A percentile compares a stretch with the other conserved stretches of the same genome.
Conservation (phyloP, 805 yeast genomes). For the Sugiyamaella smithiae region DNA sequence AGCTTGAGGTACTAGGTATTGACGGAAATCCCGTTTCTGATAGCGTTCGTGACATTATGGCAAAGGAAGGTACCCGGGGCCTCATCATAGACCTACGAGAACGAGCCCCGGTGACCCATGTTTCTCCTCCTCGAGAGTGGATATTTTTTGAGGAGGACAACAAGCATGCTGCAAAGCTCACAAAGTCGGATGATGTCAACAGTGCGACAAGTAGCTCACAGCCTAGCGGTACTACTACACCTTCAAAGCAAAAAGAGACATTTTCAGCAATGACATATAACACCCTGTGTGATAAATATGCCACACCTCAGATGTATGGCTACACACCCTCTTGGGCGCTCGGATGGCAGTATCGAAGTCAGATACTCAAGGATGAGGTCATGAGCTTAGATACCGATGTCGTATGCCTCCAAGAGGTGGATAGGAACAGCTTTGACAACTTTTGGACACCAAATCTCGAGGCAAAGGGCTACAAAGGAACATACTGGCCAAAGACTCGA, state of each 20-base stretch:
- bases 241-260: neutral
- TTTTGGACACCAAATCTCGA: slow-evolving; percentile 77
- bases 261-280: slow-evolving; percentile 86
- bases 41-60: slow-evolving; percentile 59
- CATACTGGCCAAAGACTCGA: slow-evolving; percentile 84
- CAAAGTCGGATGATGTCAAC: neutral
- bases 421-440: slow-evolving; percentile 78
- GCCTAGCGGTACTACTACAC: neutral
- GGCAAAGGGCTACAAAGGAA: slow-evolving; percentile 72
- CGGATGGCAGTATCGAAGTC: slow-evolving; percentile 86
- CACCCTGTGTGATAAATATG: slow-evolving; percentile 92
- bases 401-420: slow-evolving; percentile 93
- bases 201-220: neutral
- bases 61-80: slow-evolving; percentile 82
- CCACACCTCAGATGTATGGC: slow-evolving; percentile 86
- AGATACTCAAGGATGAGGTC: slow-evolving; percentile 70
- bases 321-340: slow-evolving; percentile 98
- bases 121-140: slow-evolving; percentile 81
- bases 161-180: neutral
- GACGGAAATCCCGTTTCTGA: slow-evolving; percentile 88
- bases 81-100: slow-evolving; percentile 80
- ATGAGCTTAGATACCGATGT: slow-evolving; percentile 65
- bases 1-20: slow-evolving; percentile 81
- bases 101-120: slow-evolving; percentile 61
- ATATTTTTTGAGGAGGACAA: slow-evolving; percentile 57